Percentiles rank a stretch among this genome's conserved stretches.
These are phyloP conservation scores for Trichoderma endophyticum DNA, from an alignment of 2,329 filamentous ascomycete genomes.

Conservation along the genomic window DNA sequence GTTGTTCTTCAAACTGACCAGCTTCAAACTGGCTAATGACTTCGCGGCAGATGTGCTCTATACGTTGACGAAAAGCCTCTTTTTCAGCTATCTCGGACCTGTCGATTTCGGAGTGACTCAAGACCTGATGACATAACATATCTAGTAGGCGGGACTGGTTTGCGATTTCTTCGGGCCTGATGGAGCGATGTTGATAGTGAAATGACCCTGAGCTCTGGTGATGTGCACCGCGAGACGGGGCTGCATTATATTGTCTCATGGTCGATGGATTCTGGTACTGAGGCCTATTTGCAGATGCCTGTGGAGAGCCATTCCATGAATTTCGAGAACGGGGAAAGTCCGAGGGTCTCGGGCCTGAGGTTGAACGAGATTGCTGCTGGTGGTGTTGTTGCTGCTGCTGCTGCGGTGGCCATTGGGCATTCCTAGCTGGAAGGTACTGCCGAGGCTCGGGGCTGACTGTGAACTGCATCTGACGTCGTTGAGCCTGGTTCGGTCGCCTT, in stretches of 20 bases:
- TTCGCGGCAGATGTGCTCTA: constrained; percentile 63
- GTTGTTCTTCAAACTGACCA: constrained; percentile 46
- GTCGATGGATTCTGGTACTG: not conserved
- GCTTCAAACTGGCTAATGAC: constrained; percentile 58
- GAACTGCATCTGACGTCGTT: constrained; percentile 57
- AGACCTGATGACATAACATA: constrained; percentile 39
- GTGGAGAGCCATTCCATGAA: constrained; percentile 25
- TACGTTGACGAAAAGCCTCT: constrained; percentile 61
- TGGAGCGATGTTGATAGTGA: constrained; percentile 32
- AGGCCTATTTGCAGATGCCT: constrained; percentile 7
- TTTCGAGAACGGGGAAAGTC: constrained; percentile 21
- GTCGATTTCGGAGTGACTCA: constrained; percentile 61
- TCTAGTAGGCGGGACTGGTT: constrained; percentile 50
- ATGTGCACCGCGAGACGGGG: constrained; percentile 18
- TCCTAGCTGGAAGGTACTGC: constrained; percentile 26
- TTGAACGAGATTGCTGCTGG: constrained; percentile 21
- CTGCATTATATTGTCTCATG: constrained; percentile 21
- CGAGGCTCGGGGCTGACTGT: constrained; percentile 54
- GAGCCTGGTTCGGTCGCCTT: constrained; percentile 60
- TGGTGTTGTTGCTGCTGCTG: constrained; percentile 3
- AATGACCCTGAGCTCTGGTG: constrained; percentile 19
- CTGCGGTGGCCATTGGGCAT: constrained; percentile 21
- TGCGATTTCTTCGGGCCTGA: constrained; percentile 46
- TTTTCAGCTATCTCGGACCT: constrained; percentile 64
- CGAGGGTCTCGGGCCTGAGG: constrained; percentile 20